phyloP scores from a whole-genome alignment of 495 filamentous ascomycete genomes.

The Penicillium argentinense region DNA sequence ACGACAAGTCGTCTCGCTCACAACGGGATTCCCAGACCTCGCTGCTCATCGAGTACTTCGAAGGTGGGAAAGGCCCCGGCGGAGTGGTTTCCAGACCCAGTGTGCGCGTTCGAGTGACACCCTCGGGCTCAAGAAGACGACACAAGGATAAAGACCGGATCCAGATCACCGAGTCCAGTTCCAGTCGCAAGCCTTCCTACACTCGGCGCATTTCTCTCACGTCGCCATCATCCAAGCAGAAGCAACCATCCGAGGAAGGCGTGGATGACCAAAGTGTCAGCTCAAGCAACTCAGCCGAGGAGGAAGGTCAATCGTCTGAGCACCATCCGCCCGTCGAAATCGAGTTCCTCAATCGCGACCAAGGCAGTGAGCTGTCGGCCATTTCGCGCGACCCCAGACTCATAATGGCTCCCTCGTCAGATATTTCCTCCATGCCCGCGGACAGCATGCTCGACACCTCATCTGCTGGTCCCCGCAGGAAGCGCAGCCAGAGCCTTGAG shows the following conservation, averaged over 20 bases:
- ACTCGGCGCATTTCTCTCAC: constrained; percentile 61
- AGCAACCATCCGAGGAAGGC: constrained; percentile 40
- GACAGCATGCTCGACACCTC: constrained; percentile 82
- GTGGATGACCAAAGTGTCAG: constrained; percentile 56
- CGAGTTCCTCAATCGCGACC: constrained; percentile 66
- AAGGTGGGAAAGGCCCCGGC: constrained; percentile 71
- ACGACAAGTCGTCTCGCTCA: constrained; percentile 50
- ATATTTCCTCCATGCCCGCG: constrained; percentile 87
- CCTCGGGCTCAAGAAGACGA: constrained; percentile 62
- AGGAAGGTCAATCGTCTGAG: constrained; percentile 70
- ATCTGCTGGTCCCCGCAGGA: constrained; percentile 47
- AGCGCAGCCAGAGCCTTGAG: constrained; percentile 59
- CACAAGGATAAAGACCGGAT: constrained; percentile 66
- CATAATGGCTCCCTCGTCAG: constrained; percentile 59
- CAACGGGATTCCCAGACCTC: constrained; percentile 78
- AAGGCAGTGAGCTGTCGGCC: constrained; percentile 58
- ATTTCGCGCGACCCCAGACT: constrained; percentile 61
- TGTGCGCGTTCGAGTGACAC: constrained; percentile 92
- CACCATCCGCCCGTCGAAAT: constrained; percentile 76
- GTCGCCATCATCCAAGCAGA: constrained; percentile 56
- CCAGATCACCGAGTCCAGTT: constrained; percentile 76
- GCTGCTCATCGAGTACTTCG: constrained; percentile 97
- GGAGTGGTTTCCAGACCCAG: constrained; percentile 70
- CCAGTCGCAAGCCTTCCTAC: constrained; percentile 63
- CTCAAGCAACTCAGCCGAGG: constrained; percentile 72